A percentile compares a stretch with the other conserved stretches of the same genome.
Conservation (phyloP, 2,329 filamentous ascomycete species). For the Aspergillus pseudoterreus region DNA sequence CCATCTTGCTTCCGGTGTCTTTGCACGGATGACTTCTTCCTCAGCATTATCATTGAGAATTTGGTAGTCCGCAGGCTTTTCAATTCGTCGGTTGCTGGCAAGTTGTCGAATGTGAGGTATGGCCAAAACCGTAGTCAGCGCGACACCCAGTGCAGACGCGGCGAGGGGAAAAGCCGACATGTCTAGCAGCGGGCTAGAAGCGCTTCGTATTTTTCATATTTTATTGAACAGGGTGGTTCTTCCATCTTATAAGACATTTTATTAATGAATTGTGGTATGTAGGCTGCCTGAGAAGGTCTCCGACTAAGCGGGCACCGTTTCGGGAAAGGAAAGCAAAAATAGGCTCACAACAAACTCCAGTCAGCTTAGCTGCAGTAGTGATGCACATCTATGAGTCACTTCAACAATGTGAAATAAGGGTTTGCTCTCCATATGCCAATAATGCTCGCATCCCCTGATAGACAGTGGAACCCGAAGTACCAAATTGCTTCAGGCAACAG, state of each 20-base stretch:
- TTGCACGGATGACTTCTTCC: not conserved
- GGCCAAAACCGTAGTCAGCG: not conserved
- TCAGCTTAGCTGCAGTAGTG: too few species aligned
- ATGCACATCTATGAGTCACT: too few species aligned
- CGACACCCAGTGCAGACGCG: not conserved
- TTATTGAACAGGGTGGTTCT: not conserved
- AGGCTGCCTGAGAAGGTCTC: not conserved
- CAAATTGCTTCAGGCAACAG: too few species aligned
- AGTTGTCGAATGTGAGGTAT: not conserved
- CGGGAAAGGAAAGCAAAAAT: not conserved
- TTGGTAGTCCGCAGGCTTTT: not conserved
- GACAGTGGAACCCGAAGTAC: too few species aligned
- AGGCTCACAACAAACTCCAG: not conserved
- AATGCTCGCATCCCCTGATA: too few species aligned
- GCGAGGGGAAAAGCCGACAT: not conserved
- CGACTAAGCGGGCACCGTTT: not conserved
- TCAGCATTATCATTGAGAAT: slow-evolving; percentile 15
- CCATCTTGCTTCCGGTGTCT: not conserved
- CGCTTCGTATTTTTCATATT: not conserved
- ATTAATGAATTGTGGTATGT: not conserved
- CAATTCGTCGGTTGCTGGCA: not conserved
- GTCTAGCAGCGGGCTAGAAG: not conserved
- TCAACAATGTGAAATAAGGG: too few species aligned
- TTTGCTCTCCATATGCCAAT: too few species aligned
- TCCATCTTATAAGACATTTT: not conserved